Evolutionary conservation across 2,329 filamentous ascomycete genomes (phyloP), one percentile per base, ranked within the genome.

Genomic region (Teratosphaeriaceae sp.): DNA sequence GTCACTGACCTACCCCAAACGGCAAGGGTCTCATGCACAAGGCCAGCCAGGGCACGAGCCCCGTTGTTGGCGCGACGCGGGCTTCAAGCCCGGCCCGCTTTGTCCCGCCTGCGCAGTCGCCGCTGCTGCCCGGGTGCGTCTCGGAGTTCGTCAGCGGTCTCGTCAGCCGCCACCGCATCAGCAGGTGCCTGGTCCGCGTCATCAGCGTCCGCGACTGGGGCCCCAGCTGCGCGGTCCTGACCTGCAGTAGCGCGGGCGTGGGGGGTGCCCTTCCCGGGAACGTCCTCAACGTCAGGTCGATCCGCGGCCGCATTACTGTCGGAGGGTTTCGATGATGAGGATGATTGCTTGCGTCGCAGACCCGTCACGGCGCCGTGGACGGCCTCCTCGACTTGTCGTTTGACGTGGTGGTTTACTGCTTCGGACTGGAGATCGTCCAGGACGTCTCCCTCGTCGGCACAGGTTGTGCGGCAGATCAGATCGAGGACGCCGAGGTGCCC

Each of bases 401-500:
- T 68, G 6, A 78, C 61, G 36, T 70, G 63, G 57, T 76, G 74
- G 61, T 76, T 78, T 38, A 74, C 69, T 19, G 72, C 73, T 60
- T 80, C 76, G 22, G 71, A 70, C 39, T 68, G 70, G 16, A 78
- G 54, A 56, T 80, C 74, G 38, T 74, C 71, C 15, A 75, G 60
- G 3, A 79, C 69, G 53, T 78, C 70, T 12, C 70, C 67, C 1
- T 75, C 75, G 5, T 73, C 9, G 5, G 49, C 42, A 42, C 57
- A 62, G 4, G 52, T 48, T n/a, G 76, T 84, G 21, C 72, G 80
- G 47, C 74, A 69, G 1, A 70, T 52, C 74, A 79, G 82, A 58
- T 85, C 81, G 47, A 84, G 47, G 2, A 84, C 48, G 0, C 80
- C 81, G 73, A 70, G 15, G 73, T 76, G 0, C 24, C 70, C 40